Percentiles rank a stretch among this genome's conserved stretches.
Evolutionary conservation across 108 stramenopile genomes (phyloP).

Genomic region (Craspedostauros australis): DNA sequence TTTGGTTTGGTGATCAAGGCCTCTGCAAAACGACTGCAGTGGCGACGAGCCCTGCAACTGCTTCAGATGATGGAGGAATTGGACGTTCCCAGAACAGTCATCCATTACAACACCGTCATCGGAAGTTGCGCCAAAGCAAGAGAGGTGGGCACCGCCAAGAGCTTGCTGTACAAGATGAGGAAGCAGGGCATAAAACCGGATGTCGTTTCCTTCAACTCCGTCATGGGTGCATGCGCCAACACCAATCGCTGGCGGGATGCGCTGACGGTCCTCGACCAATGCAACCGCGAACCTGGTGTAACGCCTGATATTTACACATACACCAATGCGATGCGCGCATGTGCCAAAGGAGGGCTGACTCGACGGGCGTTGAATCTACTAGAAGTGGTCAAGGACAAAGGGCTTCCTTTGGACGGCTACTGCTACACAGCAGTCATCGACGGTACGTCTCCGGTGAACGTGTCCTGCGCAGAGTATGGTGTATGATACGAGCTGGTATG

Average conservation of each 20-base stretch:
- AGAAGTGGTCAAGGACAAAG: conserved; percentile 52
- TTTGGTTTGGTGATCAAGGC: conserved; percentile 50
- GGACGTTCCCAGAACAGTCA: conserved; percentile 27
- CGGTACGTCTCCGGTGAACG: conserved; percentile 15
- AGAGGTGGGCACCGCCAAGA: conserved; percentile 43
- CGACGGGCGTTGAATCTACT: conserved; percentile 54
- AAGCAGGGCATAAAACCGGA: conserved; percentile 37
- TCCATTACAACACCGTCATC: conserved; percentile 56
- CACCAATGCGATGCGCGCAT: conserved; percentile 72
- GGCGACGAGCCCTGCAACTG: conserved; percentile 49
- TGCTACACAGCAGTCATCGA: conserved; percentile 78
- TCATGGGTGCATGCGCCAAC: conserved; percentile 58
- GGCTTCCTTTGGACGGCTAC: conserved; percentile 55
- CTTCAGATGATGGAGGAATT: conserved; percentile 50
- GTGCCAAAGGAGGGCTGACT: conserved; percentile 50
- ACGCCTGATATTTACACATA: conserved; percentile 71
- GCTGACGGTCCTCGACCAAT: conserved; percentile 51
- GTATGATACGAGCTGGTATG: no score
- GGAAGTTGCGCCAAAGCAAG: conserved; percentile 35
- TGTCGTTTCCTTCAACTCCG: conserved; percentile 57
- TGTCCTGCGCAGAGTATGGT: not conserved
- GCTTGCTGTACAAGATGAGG: conserved; percentile 45
- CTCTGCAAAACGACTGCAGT: conserved; percentile 36
- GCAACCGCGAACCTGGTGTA: conserved; percentile 55
- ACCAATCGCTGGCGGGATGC: conserved; percentile 59